Base-by-base conservation (phyloP, 2,329 filamentous ascomycete genomes). In the Ascosphaera apis region DNA sequence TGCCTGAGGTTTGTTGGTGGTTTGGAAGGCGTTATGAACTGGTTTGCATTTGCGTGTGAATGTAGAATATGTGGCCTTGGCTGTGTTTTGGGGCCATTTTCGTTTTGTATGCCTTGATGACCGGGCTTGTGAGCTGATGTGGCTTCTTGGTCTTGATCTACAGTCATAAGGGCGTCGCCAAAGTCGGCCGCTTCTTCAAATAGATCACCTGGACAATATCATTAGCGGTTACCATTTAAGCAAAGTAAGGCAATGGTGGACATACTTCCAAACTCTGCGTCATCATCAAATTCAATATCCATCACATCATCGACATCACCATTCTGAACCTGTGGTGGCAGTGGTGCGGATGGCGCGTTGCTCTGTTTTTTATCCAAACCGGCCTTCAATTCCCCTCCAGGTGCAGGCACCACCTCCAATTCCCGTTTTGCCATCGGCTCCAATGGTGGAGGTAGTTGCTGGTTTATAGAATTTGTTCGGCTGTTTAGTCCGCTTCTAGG, bases 141-240 rank as follows among this genome's bases (percentile, higher is more conserved):
- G 1, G 43, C 45, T 27, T 47, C 50, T 36, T 49, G 43, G 8
- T 57, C 61, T 34, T 84, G 53, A 19, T 66, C 55, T n/a, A 86
- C 64, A n/a, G 49, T 86, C 80, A 50, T 88, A 79, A 3, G 78
- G 77, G 47, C 83, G 74, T 77, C 73, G 34, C 67, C 72, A 48
- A 84, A 82, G 51, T 83, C 78, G n/a, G n/a, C n/a, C 36, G 69
- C 74, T 53, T 81, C 76, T 46, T 82, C 77, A 48, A 83, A 76
- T 40, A 81, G 70, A 63, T 65, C 55, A 51, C 58, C 58, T 56
- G 40, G 35, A 23, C 38, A 40, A 15, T 36, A 30, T 17, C 39
- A 21, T 21, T 15, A 17, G 16, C 15, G 15, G 23, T 18, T 28
- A 4, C 15, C 8, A 13, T 6, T 19, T 16, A 6, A 33, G 11